Conservation (phyloP, 2,329 filamentous ascomycete genomes). For the Pyrenochaeta sp. region DNA sequence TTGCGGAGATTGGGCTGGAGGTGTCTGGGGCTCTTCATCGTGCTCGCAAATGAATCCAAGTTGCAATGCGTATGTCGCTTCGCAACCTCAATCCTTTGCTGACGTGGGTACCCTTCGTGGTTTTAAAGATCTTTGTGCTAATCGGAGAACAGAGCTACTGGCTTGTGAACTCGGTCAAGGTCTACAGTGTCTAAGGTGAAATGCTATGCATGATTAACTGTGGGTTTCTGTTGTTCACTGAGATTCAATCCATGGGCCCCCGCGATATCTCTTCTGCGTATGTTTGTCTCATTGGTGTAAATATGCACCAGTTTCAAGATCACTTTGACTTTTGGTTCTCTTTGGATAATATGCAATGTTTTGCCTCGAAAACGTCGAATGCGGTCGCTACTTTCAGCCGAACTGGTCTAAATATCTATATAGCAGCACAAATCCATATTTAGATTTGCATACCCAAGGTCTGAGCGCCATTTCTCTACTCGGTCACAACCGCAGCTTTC, state of each 20-base stretch:
- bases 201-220: neutral
- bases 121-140: neutral
- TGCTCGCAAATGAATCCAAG: slow-evolving; percentile 43
- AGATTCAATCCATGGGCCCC: too few species aligned
- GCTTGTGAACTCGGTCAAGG: slow-evolving; percentile 51
- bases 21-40: slow-evolving; percentile 49
- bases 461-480: slow-evolving; percentile 1
- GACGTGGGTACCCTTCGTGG: slow-evolving; percentile 32
- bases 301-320: too few species aligned
- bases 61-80: slow-evolving; percentile 50
- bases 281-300: too few species aligned
- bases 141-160: slow-evolving; percentile 42
- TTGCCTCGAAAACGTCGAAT: too few species aligned
- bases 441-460: too few species aligned
- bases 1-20: slow-evolving; percentile 65
- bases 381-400: too few species aligned
- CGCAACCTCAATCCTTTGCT: slow-evolving; percentile 47
- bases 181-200: slow-evolving; percentile 43
- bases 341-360: too few species aligned
- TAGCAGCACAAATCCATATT: too few species aligned
- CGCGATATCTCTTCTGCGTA: too few species aligned
- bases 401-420: too few species aligned
- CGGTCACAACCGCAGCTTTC: slow-evolving; percentile 24
- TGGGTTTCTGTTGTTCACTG: too few species aligned
- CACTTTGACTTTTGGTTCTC: too few species aligned